Percentiles rank a stretch among this genome's conserved stretches.
These are phyloP conservation scores for Globisporangium emineosum DNA, from an alignment of 352 stramenopile genomes.

Conservation along the genomic window DNA sequence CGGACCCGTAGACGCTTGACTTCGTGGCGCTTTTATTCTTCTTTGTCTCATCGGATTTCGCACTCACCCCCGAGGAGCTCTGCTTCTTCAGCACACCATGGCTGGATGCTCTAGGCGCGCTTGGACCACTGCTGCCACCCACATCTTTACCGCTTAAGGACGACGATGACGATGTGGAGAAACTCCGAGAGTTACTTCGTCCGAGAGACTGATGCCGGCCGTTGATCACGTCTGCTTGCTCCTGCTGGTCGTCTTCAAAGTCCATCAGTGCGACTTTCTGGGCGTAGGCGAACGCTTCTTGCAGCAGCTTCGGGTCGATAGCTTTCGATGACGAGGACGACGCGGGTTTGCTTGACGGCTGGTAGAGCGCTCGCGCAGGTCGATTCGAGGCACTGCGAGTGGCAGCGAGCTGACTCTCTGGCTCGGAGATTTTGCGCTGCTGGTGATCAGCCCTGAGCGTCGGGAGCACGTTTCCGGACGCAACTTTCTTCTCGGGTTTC, in stretches of 20 bases:
- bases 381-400: conserved; percentile 16
- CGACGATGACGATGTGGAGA: conserved; percentile 11
- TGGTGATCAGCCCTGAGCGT: conserved; percentile 29
- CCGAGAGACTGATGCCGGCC: conserved; percentile 12
- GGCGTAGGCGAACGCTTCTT: conserved; percentile 76
- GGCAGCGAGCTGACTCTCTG: no score
- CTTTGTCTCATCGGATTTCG: conserved; percentile 24
- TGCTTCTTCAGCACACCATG: conserved; percentile 15
- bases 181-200: conserved; percentile 5
- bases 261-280: conserved; percentile 47
- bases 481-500: conserved; percentile 28
- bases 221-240: conserved; percentile 15
- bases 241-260: conserved; percentile 36
- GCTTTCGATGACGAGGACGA: conserved; percentile 22
- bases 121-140: not conserved
- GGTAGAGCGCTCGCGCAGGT: conserved; percentile 15
- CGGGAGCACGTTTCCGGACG: conserved; percentile 34
- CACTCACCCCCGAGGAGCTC: conserved; percentile 3
- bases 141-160: conserved; percentile 3
- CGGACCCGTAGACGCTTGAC: conserved; percentile 31
- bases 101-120: not conserved
- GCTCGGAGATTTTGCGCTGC: conserved; percentile 13
- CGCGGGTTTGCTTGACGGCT: conserved; percentile 15
- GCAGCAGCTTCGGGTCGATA: conserved; percentile 64
- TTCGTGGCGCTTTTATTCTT: conserved; percentile 27